phyloP scores from a whole-genome alignment of 2,329 filamentous ascomycete species.

The Chaetomium strumarium region DNA sequence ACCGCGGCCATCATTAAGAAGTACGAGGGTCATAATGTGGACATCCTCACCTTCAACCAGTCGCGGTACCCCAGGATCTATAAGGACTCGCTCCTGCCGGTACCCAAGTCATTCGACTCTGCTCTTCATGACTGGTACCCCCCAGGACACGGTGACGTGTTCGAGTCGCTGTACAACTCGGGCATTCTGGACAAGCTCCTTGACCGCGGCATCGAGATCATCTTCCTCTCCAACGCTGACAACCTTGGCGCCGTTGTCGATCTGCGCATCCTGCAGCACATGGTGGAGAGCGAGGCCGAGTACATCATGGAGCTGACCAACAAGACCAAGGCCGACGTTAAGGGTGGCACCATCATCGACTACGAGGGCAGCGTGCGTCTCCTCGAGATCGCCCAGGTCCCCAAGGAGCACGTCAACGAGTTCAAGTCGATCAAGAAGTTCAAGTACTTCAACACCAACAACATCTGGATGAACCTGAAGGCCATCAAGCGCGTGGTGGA shows the following conservation, averaged over 20 bases:
- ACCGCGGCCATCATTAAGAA: conserved; percentile 99
- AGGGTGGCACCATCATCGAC: conserved; percentile 99
- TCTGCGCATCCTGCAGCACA: conserved; percentile 97
- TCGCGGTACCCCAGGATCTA: conserved; percentile 95
- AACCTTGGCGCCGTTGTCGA: conserved; percentile 97
- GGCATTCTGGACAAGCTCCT: conserved; percentile 95
- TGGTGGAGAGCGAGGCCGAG: conserved; percentile 94
- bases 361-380: conserved; percentile 96
- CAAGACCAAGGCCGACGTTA: conserved; percentile 99
- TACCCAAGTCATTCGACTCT: conserved; percentile 82
- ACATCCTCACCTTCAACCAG: conserved; percentile 99
- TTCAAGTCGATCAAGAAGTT: conserved; percentile 99
- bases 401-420: conserved; percentile 99
- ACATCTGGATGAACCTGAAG: conserved; percentile 98
- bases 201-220: conserved; percentile 89
- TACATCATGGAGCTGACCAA: conserved; percentile 99
- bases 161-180: conserved; percentile 99
- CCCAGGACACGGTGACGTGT: conserved; percentile 97
- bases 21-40: conserved; percentile 99
- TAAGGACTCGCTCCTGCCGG: conserved; percentile 96
- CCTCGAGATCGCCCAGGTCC: conserved; percentile 97
- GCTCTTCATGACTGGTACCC: conserved; percentile 97
- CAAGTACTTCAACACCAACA: conserved; percentile 99
- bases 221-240: conserved; percentile 99
- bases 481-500: conserved; percentile 98